These are phyloP conservation scores for Acanthamoeba culbertsoni DNA, from an alignment of 208 protist genomes.

Conservation along the genomic window DNA sequence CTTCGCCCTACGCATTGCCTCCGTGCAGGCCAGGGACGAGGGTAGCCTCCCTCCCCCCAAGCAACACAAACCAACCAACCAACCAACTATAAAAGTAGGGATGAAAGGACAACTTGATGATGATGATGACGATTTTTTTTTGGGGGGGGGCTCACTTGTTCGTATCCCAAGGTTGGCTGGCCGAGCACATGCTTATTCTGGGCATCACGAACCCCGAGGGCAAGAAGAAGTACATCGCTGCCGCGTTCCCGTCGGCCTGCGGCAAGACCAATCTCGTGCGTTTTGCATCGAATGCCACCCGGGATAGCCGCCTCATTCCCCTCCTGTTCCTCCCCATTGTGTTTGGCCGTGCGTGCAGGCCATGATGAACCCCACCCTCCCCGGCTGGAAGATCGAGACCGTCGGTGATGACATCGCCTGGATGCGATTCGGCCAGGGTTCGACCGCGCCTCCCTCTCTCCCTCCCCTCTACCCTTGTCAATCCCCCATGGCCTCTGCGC, in stretches of 20 bases:
- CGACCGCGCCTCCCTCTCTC: no score
- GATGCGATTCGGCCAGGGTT: conserved; percentile 73
- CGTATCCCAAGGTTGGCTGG: conserved; percentile 80
- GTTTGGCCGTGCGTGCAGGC: not conserved
- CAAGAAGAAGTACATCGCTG: conserved; percentile 83
- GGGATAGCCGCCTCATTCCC: not conserved
- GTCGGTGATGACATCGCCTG: conserved; percentile 88
- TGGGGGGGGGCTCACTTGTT: no score
- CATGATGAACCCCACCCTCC: conserved; percentile 79
- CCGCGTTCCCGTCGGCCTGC: conserved; percentile 86
- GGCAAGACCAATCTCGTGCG: conserved; percentile 86
- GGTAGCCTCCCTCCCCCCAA: not conserved
- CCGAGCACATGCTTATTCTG: conserved; percentile 88
- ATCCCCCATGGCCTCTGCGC: not conserved
- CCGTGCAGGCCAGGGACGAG: conserved; percentile 71
- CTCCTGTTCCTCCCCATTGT: not conserved
- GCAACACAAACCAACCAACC: not conserved
- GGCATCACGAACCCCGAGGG: conserved; percentile 79
- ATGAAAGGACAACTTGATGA: no score
- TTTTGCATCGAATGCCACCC: no score
- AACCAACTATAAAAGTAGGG: no score
- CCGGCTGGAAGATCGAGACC: conserved; percentile 80
- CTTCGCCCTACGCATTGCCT: conserved; percentile 85
- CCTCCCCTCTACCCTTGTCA: not conserved
- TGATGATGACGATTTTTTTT: no score